Conservation (phyloP, 352 stramenopile species). For the Phytopythium cucurbitacearum region DNA sequence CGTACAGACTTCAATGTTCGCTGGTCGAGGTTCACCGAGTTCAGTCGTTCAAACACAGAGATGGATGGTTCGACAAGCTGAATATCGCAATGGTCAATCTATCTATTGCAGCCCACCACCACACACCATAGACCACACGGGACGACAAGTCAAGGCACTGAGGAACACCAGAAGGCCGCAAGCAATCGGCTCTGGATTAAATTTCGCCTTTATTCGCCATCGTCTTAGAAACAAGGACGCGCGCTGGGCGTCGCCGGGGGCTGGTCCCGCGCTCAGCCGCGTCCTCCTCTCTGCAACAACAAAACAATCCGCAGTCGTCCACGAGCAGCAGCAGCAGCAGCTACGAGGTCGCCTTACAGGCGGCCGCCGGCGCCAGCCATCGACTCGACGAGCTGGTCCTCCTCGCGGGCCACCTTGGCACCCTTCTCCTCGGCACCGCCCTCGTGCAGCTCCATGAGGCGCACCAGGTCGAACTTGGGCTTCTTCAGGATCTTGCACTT, state of each 20-base stretch:
- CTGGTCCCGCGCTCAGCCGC: conserved; percentile 3
- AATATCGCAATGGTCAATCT: too few relatives aligned
- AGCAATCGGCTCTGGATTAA: conserved; percentile 30
- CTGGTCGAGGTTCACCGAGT: too few relatives aligned
- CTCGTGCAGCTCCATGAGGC: conserved; percentile 99
- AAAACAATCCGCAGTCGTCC: conserved; percentile 35
- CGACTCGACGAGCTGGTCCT: conserved; percentile 85
- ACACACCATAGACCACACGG: too few relatives aligned
- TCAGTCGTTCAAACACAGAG: too few relatives aligned
- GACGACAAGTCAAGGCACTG: too few relatives aligned
- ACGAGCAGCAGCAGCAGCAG: conserved; percentile 5
- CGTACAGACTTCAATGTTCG: too few relatives aligned
- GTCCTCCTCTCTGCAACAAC: conserved; percentile 24
- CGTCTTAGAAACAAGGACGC: conserved; percentile 53
- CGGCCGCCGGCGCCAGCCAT: conserved; percentile 85
- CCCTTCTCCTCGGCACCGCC: conserved; percentile 91
- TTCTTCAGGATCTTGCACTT: conserved; percentile 99
- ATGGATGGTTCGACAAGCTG: too few relatives aligned
- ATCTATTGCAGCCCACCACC: too few relatives aligned
- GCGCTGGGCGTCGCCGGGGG: background rate
- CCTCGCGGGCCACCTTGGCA: conserved; percentile 84
- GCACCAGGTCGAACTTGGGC: conserved; percentile 99
- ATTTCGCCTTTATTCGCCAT: conserved; percentile 87
- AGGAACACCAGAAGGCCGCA: background rate
- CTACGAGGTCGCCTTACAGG: conserved; percentile 58